Evolutionary conservation across 169 alveolate genomes (phyloP).

Genomic region (Plasmodium billcollinsi): DNA sequence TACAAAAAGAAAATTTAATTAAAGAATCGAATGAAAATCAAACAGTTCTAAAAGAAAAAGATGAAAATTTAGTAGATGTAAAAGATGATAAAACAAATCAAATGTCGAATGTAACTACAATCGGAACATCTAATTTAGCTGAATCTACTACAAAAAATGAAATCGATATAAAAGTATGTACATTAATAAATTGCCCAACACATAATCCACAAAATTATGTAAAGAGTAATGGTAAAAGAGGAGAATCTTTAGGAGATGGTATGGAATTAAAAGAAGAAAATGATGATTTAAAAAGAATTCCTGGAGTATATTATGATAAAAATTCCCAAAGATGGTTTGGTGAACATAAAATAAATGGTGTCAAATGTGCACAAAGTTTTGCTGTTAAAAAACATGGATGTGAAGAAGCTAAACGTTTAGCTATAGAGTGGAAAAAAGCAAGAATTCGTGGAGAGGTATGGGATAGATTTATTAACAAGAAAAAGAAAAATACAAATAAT

Average conservation of each 20-base stretch:
- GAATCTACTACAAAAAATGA: conserved; percentile 29
- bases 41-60: neutral
- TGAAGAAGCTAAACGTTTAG: conserved; percentile 83
- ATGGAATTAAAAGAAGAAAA: conserved; percentile 47
- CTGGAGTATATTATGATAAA: conserved; percentile 77
- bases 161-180: conserved; percentile 56
- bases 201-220: conserved; percentile 68
- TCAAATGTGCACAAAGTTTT: conserved; percentile 79
- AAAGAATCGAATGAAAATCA: neutral
- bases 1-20: neutral
- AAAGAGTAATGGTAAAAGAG: conserved; percentile 26
- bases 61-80: neutral
- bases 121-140: conserved; percentile 10
- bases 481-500: conserved; percentile 37
- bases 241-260: conserved; percentile 44
- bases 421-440: conserved; percentile 82
- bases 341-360: conserved; percentile 77
- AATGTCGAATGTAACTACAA: neutral
- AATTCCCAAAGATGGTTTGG: conserved; percentile 81
- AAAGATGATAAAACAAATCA: neutral
- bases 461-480: conserved; percentile 71
- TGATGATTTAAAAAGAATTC: conserved; percentile 75
- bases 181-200: conserved; percentile 70
- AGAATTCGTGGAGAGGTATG: conserved; percentile 74
- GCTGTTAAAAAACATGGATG: conserved; percentile 85